Conservation (phyloP, 179 eudicot species). For the Spinacia oleracea region DNA sequence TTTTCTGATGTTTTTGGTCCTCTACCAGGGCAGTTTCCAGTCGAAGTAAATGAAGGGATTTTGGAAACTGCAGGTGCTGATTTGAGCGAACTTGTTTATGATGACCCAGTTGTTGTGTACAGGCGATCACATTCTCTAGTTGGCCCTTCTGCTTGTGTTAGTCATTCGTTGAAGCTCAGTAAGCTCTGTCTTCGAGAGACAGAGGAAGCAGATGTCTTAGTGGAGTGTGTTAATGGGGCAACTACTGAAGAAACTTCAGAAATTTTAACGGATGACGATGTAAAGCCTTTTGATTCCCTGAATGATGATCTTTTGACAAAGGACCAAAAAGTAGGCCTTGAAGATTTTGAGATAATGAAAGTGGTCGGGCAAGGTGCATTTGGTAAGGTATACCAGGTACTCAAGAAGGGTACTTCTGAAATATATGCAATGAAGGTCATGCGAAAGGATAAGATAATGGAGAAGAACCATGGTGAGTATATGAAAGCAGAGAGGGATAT, state of each 20-base stretch:
- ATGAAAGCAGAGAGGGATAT: slow-evolving; percentile 95
- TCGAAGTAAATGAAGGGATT: slow-evolving; percentile 40
- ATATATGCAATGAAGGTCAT: slow-evolving; percentile 94
- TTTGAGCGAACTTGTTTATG: slow-evolving; percentile 34
- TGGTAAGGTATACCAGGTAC: slow-evolving; percentile 89
- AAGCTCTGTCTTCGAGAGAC: slow-evolving; percentile 54
- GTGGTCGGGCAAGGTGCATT: slow-evolving; percentile 90
- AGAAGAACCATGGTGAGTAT: slow-evolving; percentile 87
- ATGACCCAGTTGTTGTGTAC: slow-evolving; percentile 59
- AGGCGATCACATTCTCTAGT: slow-evolving; percentile 87
- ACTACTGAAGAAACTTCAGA: slow-evolving; percentile 35
- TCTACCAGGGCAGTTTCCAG: slow-evolving; percentile 37
- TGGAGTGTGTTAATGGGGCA: slow-evolving; percentile 33
- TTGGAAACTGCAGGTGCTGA: slow-evolving; percentile 33
- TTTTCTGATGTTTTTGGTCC: slow-evolving; percentile 80
- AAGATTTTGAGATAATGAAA: slow-evolving; percentile 78
- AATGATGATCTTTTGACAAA: slow-evolving; percentile 35
- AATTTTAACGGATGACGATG: slow-evolving; percentile 26
- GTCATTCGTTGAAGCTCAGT: slow-evolving; percentile 60
- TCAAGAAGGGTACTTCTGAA: slow-evolving; percentile 71
- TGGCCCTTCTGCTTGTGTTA: slow-evolving; percentile 72
- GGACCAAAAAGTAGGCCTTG: slow-evolving; percentile 55
- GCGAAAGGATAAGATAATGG: slow-evolving; percentile 94
- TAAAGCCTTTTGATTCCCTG: slow-evolving; percentile 25
- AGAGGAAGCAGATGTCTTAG: slow-evolving; percentile 40